Conservation (phyloP, 2,329 filamentous ascomycete species). For the Trichoderma atrobrunneum region DNA sequence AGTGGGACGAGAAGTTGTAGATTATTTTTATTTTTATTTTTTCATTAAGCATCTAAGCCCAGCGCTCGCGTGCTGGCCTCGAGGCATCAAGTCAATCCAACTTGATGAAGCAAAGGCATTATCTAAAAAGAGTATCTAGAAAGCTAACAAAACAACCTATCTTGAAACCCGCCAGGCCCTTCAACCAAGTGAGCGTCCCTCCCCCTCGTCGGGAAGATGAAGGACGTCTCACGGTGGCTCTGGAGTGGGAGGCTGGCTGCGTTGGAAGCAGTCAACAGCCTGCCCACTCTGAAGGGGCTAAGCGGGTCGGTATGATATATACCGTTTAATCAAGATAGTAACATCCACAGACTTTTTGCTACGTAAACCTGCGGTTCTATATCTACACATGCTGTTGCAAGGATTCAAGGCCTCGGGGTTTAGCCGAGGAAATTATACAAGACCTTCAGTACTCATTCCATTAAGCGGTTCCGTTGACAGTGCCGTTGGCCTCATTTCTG, state of each 20-base stretch:
- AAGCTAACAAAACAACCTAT: neutral
- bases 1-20: neutral
- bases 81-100: neutral
- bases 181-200: neutral
- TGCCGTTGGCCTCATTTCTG: neutral
- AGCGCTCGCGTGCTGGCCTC: neutral
- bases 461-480: slow-evolving; percentile 6
- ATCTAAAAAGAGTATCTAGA: neutral
- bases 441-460: neutral
- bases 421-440: neutral
- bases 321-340: neutral
- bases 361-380: neutral
- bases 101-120: neutral
- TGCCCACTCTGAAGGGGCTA: neutral
- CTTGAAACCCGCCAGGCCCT: neutral
- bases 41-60: neutral
- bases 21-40: neutral
- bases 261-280: neutral
- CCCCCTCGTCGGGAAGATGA: neutral
- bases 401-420: neutral
- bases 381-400: neutral
- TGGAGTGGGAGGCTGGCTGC: neutral
- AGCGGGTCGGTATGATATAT: neutral
- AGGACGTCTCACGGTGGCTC: neutral
- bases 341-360: neutral